Base-by-base conservation (phyloP, 495 filamentous ascomycete species). In the Aspergillus diversus region DNA sequence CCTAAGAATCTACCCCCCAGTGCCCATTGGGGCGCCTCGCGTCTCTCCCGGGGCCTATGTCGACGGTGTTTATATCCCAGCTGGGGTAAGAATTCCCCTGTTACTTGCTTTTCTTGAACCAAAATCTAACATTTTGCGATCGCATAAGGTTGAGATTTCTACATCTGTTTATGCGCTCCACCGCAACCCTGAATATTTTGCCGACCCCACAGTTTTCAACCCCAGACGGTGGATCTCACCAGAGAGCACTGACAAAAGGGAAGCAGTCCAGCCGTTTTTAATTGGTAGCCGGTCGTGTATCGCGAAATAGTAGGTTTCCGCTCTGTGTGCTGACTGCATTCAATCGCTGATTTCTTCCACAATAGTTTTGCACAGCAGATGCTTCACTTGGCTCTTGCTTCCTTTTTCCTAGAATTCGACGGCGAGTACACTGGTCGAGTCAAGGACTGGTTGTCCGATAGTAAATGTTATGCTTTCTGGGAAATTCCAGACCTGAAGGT, bases 1-100 rank as follows among this genome's bases (percentile, higher is more conserved):
- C 0, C 72, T 89, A 33, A 77, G 87, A 0, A 73, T 86, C 48
- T 84, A 86, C 64, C 85, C 86, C 5, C 83, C 86, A 5, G 77
- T 81, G 0, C 80, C 85, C 0, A 67, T 63, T 0, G 78, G 75
- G 1, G 60, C 80, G 7, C 77, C 80, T 7, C 68, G 85, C 5
- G 71, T 78, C 33, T 49, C 76, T 70, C 37, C 69, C 7, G 60
- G 73, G 57, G 32, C 83, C 72, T 21, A 79, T 69, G 60, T 86
- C 0, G 77, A 78, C 48, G 81, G 79, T 0, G 55, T 68, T 5
- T 83, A 74, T 58, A 68, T 84, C n/a, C 80, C 83, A 1, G 74
- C 69, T 13, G 75, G 73, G 0, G 70, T 75, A 66, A 59, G 72
- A 67, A 27, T 33, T 42, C n/a, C 31, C 35, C 50, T 16, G 15